These are phyloP conservation scores for Trichophyton mentagrophytes DNA, from an alignment of 2,329 filamentous ascomycete genomes.

Conservation along the genomic window DNA sequence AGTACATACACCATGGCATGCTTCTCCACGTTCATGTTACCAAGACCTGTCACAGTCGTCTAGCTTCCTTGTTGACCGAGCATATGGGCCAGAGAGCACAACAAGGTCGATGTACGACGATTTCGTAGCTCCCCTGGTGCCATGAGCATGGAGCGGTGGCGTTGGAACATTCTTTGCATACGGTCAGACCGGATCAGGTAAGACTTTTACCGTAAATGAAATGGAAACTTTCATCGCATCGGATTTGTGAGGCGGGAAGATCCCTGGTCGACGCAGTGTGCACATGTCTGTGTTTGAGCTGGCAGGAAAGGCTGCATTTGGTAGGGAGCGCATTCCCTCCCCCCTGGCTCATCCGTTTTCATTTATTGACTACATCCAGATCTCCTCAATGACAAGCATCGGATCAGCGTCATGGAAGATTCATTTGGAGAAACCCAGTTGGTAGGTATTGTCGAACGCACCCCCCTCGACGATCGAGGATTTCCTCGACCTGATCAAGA, in stretches of 20 bases:
- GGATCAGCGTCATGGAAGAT: background rate
- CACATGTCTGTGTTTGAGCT: conserved; percentile 3
- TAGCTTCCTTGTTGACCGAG: background rate
- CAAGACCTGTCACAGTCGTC: background rate
- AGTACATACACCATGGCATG: background rate
- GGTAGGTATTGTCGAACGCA: background rate
- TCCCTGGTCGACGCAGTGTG: background rate
- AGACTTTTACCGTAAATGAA: background rate
- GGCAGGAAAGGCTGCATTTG: background rate
- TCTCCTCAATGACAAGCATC: background rate
- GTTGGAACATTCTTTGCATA: conserved; percentile 1
- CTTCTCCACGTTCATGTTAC: background rate
- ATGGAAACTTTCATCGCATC: background rate
- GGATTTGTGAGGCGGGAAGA: background rate
- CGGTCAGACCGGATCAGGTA: background rate
- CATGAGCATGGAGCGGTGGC: background rate
- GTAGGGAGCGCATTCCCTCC: background rate
- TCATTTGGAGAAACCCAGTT: background rate
- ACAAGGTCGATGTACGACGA: background rate
- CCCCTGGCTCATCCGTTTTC: no score
- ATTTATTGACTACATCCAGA: background rate
- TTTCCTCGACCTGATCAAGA: background rate
- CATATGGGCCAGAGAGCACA: background rate
- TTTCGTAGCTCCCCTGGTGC: conserved; percentile 1
- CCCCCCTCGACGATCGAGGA: background rate